Conservation (phyloP, 2,329 filamentous ascomycete genomes). For the Xylaria arbuscula region DNA sequence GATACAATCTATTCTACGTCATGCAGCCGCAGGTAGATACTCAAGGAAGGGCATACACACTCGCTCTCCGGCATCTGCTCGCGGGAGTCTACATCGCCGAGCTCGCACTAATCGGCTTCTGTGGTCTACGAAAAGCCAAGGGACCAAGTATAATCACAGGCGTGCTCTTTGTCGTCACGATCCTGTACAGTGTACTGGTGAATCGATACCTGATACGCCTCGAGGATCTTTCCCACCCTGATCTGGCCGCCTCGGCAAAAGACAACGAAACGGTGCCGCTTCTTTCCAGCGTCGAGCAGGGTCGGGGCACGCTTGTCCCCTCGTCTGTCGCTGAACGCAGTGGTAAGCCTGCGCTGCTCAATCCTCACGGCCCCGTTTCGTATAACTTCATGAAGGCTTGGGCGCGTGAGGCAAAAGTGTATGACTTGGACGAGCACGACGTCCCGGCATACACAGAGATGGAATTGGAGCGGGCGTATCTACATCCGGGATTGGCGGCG, state of each 20-base stretch:
- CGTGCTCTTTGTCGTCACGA: conserved; percentile 68
- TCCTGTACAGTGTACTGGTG: conserved; percentile 67
- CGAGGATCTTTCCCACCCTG: conserved; percentile 46
- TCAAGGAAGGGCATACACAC: conserved; percentile 76
- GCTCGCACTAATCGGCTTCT: conserved; percentile 75
- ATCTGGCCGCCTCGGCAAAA: conserved; percentile 35
- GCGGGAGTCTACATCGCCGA: conserved; percentile 77
- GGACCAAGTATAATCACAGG: conserved; percentile 73
- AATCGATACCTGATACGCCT: conserved; percentile 49
- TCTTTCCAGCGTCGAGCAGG: conserved; percentile 46
- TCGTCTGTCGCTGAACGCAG: conserved; percentile 37
- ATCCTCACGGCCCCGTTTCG: conserved; percentile 46
- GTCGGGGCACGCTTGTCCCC: conserved; percentile 40
- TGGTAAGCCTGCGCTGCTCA: conserved; percentile 45
- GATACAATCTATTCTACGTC: conserved; percentile 80
- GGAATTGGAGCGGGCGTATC: conserved; percentile 46
- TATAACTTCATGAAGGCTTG: conserved; percentile 46
- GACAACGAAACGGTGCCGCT: conserved; percentile 45
- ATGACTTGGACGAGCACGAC: conserved; percentile 38
- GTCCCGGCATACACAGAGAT: conserved; percentile 46
- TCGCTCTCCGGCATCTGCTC: conserved; percentile 77
- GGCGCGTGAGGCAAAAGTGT: conserved; percentile 40
- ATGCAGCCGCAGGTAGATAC: conserved; percentile 77
- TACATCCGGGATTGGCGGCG: conserved; percentile 51
- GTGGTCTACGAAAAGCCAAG: conserved; percentile 66